These are phyloP conservation scores for Macrocybe gigantea DNA, from an alignment of 768 basidiomycete genomes.

Conservation along the genomic window DNA sequence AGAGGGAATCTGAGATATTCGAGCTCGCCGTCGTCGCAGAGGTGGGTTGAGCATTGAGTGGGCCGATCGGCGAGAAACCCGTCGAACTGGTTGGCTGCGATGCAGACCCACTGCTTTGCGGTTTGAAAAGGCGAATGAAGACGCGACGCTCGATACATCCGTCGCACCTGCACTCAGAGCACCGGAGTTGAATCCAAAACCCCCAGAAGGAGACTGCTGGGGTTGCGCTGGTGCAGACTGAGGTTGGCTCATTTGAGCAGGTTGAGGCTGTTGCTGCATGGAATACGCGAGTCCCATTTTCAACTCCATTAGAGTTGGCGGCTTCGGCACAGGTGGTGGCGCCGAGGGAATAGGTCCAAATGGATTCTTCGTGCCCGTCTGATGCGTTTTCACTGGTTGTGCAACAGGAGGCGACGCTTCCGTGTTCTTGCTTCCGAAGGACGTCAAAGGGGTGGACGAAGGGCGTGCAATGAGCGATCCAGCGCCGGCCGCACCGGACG, in stretches of 20 bases:
- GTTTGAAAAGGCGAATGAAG: conserved; percentile 55
- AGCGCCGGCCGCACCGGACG: conserved; percentile 9
- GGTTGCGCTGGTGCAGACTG: conserved; percentile 12
- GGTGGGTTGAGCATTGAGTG: conserved; percentile 19
- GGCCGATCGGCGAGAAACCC: conserved; percentile 10
- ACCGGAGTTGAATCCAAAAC: conserved; percentile 34
- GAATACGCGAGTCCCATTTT: conserved; percentile 39
- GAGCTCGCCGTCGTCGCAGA: conserved; percentile 21
- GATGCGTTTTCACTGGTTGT: conserved; percentile 76
- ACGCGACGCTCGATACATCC: conserved; percentile 65
- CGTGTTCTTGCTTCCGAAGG: conserved; percentile 20
- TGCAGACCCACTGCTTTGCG: conserved; percentile 15
- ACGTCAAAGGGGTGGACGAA: conserved; percentile 66
- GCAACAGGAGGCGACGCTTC: conserved; percentile 36
- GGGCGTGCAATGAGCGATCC: conserved; percentile 49
- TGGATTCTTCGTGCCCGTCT: conserved; percentile 93
- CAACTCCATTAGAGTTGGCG: conserved; percentile 78
- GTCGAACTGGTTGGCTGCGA: conserved; percentile 7
- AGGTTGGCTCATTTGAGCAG: conserved; percentile 20
- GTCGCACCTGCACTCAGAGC: conserved; percentile 41
- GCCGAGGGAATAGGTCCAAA: conserved; percentile 72
- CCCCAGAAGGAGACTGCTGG: conserved; percentile 5
- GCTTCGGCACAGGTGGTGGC: conserved; percentile 65
- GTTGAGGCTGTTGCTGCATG: conserved; percentile 17
- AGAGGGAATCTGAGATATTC: conserved; percentile 33